A percentile compares a stretch with the other conserved stretches of the same genome.
Conservation (phyloP, 805 yeast species). For the Metschnikowia anglica region DNA sequence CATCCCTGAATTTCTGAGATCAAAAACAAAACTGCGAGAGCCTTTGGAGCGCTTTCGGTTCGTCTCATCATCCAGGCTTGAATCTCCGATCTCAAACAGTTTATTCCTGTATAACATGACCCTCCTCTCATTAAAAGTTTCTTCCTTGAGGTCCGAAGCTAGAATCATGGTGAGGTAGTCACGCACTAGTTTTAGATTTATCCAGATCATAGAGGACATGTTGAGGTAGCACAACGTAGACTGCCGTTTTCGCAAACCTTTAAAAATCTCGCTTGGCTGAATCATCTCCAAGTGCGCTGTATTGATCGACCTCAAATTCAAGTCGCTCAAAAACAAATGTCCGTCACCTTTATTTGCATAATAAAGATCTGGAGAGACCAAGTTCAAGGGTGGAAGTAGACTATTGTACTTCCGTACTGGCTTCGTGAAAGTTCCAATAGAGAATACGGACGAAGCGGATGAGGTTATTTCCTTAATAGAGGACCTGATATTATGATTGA, state of each 20-base stretch:
- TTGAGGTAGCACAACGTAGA: constrained; percentile 37
- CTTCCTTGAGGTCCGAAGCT: constrained; percentile 4
- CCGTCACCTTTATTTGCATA: constrained; percentile 30
- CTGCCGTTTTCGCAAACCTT: constrained; percentile 8
- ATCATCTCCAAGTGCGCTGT: constrained; percentile 29
- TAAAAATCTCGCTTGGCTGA: constrained; percentile 35
- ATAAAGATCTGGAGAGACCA: constrained; percentile 26
- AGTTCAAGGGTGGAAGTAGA: constrained; percentile 33
- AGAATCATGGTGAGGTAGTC: constrained; percentile 26
- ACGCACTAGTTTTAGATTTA: constrained; percentile 39
- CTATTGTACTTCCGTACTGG: constrained; percentile 39
- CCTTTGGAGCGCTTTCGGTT: background rate
- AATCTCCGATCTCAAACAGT: constrained; percentile 8
- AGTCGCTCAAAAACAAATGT: constrained; percentile 39
- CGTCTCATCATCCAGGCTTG: background rate
- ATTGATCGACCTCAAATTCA: constrained; percentile 41
- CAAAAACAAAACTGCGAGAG: constrained; percentile 22
- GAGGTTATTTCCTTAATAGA: constrained; percentile 8
- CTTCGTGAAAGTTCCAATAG: constrained; percentile 26
- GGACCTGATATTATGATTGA: background rate
- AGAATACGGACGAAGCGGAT: constrained; percentile 22
- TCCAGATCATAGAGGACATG: constrained; percentile 49
- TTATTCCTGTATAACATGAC: constrained; percentile 7
- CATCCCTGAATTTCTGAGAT: constrained; percentile 52
- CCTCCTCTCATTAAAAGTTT: constrained; percentile 9